A percentile compares a stretch with the other conserved stretches of the same genome.
phyloP scores from a whole-genome alignment of 2,329 filamentous ascomycete species.

The Delphinella strobiligena region DNA sequence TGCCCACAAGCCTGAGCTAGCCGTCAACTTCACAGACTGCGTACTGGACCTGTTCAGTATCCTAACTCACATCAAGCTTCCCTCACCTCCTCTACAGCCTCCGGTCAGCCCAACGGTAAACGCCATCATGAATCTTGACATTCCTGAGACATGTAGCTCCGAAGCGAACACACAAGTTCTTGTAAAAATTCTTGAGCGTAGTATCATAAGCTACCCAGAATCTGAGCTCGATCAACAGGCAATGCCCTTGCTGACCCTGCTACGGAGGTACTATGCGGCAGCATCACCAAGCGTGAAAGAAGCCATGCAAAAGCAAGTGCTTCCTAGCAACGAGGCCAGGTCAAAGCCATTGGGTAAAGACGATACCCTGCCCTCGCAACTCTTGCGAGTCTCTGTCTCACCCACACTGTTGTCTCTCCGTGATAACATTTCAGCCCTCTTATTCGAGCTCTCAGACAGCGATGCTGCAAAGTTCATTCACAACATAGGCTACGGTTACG shows the following conservation, averaged over 20 bases:
- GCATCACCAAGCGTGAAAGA: constrained; percentile 52
- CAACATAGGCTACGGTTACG: constrained; percentile 91
- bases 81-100: constrained; percentile 56
- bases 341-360: constrained; percentile 65
- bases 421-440: constrained; percentile 60
- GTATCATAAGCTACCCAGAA: constrained; percentile 51
- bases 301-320: constrained; percentile 52
- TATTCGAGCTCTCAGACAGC: constrained; percentile 78
- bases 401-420: constrained; percentile 60
- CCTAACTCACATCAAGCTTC: constrained; percentile 48
- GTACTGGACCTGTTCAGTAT: constrained; percentile 61
- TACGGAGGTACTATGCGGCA: constrained; percentile 58
- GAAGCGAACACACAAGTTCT: constrained; percentile 52
- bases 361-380: constrained; percentile 58
- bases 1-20: constrained; percentile 55
- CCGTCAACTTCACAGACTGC: constrained; percentile 51
- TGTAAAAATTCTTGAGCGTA: constrained; percentile 55
- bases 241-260: constrained; percentile 60
- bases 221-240: constrained; percentile 60
- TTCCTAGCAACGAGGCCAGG: constrained; percentile 69
- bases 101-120: constrained; percentile 66
- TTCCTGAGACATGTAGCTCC: constrained; percentile 25
- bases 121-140: constrained; percentile 65
- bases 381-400: constrained; percentile 68
- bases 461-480: constrained; percentile 70